phyloP scores from a whole-genome alignment of 2,329 filamentous ascomycete species.

The Microcera coccophila region DNA sequence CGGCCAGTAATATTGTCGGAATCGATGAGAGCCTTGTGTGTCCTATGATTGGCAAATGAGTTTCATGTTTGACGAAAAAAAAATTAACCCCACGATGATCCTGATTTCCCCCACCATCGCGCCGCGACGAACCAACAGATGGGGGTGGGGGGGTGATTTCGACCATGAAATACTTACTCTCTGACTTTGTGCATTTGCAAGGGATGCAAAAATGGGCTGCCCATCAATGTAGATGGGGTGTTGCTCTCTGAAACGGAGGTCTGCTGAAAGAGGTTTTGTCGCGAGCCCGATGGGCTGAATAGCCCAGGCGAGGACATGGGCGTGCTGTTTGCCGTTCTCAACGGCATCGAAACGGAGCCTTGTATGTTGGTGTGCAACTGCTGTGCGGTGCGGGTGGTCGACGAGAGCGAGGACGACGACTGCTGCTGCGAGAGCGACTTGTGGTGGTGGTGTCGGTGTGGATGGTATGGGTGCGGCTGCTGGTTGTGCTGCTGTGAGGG shows the following conservation, averaged over 20 bases:
- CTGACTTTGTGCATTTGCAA: slow-evolving; percentile 69
- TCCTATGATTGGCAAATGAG: slow-evolving; percentile 46
- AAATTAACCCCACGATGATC: background rate
- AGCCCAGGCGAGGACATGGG: slow-evolving; percentile 59
- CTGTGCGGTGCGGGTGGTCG: slow-evolving; percentile 22
- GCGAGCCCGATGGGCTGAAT: slow-evolving; percentile 50
- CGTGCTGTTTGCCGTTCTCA: slow-evolving; percentile 52
- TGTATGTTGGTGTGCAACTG: slow-evolving; percentile 32
- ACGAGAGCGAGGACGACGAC: slow-evolving; percentile 26
- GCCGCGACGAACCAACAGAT: too few species aligned
- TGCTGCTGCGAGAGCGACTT: slow-evolving; percentile 29
- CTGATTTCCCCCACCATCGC: background rate
- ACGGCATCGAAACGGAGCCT: slow-evolving; percentile 38
- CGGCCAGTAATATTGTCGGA: slow-evolving; percentile 84
- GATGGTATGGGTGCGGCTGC: slow-evolving; percentile 14
- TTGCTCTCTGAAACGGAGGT: slow-evolving; percentile 51
- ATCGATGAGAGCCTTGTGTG: slow-evolving; percentile 87
- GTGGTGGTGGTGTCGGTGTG: slow-evolving; percentile 23
- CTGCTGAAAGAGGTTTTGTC: slow-evolving; percentile 33
- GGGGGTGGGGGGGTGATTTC: too few species aligned
- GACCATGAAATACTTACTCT: slow-evolving; percentile 62
- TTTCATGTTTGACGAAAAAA: slow-evolving; percentile 3
- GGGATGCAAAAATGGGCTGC: slow-evolving; percentile 65
- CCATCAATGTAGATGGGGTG: slow-evolving; percentile 46
- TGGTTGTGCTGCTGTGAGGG: slow-evolving; percentile 24